A percentile compares a stretch with the other conserved stretches of the same genome.
Evolutionary conservation across 345 rosid genomes (phyloP).

Genomic region (Citrus australasica): DNA sequence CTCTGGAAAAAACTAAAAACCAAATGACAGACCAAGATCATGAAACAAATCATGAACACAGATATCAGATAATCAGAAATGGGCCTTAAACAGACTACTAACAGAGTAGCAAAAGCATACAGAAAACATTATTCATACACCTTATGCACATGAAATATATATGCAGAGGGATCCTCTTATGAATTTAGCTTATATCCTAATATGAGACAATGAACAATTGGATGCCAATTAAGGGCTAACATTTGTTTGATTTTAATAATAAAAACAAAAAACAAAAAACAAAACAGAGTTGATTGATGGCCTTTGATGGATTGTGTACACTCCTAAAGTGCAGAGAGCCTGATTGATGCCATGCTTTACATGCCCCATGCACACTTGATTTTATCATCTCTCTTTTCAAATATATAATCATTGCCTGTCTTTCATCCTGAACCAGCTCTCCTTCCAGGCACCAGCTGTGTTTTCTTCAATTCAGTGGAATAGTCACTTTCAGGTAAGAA

Average conservation of each 20-base stretch:
- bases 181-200: background rate
- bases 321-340: background rate
- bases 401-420: too few relatives aligned
- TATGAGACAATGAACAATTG: background rate
- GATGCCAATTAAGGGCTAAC: background rate
- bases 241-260: background rate
- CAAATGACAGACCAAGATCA: background rate
- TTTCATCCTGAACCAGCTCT: too few relatives aligned
- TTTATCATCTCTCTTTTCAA: background rate
- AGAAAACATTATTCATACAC: background rate
- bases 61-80: background rate
- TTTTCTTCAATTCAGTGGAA: too few relatives aligned
- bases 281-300: background rate
- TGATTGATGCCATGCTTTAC: background rate
- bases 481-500: too few relatives aligned
- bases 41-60: background rate
- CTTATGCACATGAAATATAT: background rate
- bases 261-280: background rate
- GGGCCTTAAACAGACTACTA: background rate
- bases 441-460: too few relatives aligned
- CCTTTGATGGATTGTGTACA: background rate
- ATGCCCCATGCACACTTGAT: background rate
- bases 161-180: background rate
- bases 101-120: background rate
- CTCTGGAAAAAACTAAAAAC: constrained; percentile 84